phyloP scores from a whole-genome alignment of 139 green algal genomes.

The Micractinium sp. region DNA sequence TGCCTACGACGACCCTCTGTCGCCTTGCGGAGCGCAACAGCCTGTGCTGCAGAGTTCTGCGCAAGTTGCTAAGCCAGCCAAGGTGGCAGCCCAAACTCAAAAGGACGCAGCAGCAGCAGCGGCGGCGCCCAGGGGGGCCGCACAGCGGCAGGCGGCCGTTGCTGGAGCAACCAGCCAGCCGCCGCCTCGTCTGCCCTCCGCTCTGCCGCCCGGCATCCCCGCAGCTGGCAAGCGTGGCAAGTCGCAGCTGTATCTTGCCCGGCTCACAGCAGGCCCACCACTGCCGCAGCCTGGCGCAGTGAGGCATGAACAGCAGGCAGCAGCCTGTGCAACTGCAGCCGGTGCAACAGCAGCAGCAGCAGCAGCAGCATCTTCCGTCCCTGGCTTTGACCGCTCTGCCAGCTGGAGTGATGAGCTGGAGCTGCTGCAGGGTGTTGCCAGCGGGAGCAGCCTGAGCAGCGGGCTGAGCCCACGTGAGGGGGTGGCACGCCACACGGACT shows the following conservation, averaged over 20 bases:
- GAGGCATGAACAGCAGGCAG: too few relatives aligned
- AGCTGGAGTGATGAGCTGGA: background rate
- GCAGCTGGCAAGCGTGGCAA: too few relatives aligned
- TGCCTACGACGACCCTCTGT: too few relatives aligned
- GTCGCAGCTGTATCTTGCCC: too few relatives aligned
- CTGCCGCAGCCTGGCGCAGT: too few relatives aligned
- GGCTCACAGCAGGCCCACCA: too few relatives aligned
- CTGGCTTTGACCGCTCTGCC: background rate
- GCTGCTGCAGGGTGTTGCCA: background rate
- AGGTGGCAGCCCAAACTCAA: background rate
- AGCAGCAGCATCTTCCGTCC: background rate
- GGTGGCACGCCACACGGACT: constrained; percentile 41
- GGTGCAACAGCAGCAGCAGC: background rate
- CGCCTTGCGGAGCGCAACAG: too few relatives aligned
- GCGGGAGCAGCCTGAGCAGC: constrained; percentile 65
- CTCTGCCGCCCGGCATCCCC: too few relatives aligned
- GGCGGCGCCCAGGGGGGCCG: background rate
- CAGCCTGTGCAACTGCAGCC: background rate
- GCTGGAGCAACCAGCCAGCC: too few relatives aligned
- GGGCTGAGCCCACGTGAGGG: constrained; percentile 69
- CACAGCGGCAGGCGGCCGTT: background rate
- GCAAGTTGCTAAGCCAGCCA: too few relatives aligned
- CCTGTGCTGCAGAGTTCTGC: too few relatives aligned
- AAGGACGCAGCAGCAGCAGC: constrained; percentile 1
- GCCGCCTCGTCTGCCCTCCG: too few relatives aligned